Evolutionary conservation across 2,329 filamentous ascomycete species (phyloP), one percentile per base, ranked within the genome.

Genomic region (Ciborinia camelliae): DNA sequence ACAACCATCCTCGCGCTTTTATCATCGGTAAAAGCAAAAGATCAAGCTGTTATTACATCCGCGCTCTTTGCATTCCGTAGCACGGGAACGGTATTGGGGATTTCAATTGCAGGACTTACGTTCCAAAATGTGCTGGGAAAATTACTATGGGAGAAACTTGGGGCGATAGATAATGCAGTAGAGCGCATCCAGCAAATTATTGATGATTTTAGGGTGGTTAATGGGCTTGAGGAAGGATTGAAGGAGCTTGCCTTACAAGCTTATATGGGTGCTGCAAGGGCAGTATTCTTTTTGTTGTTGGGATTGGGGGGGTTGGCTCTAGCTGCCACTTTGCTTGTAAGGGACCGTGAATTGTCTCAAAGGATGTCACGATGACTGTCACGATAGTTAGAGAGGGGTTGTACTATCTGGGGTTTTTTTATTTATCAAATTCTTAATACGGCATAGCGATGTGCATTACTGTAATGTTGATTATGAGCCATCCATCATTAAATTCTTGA

Each of bases 41-140:
- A 93, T 68, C 86, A 89, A 66, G 89, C 90, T 1, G 83, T 92
- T 1, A 88, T 87, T 3, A 89, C 90, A 26, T 89, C 90, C 12
- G 91, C 89, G 74, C 89, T 86, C 20, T 93, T 92, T 75, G 83
- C 92, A 23, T 92, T 93, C 79, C 86, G 90, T 48, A 88, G 87
- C 2, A 80, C 92, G 0, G 90, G 90, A 12, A 80, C 92, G 62
- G 88, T 87, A 23, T 77, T 90, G 66, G 84, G 84, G 54, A 86
- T 85, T 3, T 86, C 84, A 0, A 18, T 67, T 30, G 58, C 67
- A 18, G 60, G 54, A 23, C 39, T 63, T 6, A 64, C 65, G n/a
- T 67, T 70, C 18, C 67, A 69, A 51, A 67, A 63, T 41, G 41
- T 63, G 20, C 23, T 64, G 58, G 59, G 50, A 10, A 62, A n/a